phyloP scores from a whole-genome alignment of 257 asterid genomes.

The Lycium barbarum region DNA sequence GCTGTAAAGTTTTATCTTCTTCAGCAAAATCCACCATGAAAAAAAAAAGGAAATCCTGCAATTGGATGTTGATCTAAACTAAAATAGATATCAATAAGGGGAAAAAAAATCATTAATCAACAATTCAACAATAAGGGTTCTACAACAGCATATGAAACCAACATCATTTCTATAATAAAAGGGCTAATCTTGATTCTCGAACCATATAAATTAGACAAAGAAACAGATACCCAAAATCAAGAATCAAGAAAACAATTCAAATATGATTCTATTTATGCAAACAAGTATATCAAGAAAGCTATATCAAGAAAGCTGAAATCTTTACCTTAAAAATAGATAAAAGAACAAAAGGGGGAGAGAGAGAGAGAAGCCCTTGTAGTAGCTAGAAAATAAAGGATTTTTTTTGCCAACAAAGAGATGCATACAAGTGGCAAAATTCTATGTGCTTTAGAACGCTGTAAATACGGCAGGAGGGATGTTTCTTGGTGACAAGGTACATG shows the following conservation, averaged over 20 bases:
- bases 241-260: not conserved
- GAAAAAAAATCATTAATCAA: not conserved
- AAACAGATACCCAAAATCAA: not conserved
- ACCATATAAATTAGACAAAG: no score
- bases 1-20: constrained; percentile 11
- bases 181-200: not conserved
- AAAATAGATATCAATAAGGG: not conserved
- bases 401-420: not conserved
- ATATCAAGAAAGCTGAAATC: not conserved
- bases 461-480: constrained; percentile 5
- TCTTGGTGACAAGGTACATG: not conserved
- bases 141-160: not conserved
- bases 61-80: not conserved
- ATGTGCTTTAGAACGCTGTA: not conserved
- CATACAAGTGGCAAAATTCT: constrained; percentile 2
- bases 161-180: not conserved
- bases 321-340: not conserved
- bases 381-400: not conserved
- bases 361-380: constrained; percentile 20
- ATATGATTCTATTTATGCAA: not conserved
- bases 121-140: not conserved
- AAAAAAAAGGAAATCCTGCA: not conserved
- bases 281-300: no score
- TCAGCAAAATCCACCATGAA: not conserved
- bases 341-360: not conserved